Conservation (phyloP, 2,329 filamentous ascomycete genomes). For the Aspergillus texensis region DNA sequence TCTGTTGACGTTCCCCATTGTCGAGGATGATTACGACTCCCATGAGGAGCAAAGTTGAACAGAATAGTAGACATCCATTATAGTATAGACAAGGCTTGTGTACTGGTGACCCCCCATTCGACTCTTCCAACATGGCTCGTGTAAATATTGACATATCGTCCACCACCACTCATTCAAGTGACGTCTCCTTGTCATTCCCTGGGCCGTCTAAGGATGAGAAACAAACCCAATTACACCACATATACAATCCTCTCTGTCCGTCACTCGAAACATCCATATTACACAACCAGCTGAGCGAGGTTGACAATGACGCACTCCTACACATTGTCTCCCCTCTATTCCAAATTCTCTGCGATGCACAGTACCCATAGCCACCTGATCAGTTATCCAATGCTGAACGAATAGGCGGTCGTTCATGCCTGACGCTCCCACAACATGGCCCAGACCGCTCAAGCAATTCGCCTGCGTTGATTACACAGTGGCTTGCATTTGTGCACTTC, state of each 20-base stretch:
- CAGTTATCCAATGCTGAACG: background rate
- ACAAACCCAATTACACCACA: background rate
- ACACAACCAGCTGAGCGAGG: background rate
- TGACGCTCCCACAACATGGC: background rate
- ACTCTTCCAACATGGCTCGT: background rate
- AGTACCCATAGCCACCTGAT: background rate
- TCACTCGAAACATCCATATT: background rate
- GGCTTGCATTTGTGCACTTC: background rate
- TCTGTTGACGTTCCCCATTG: conserved; percentile 84
- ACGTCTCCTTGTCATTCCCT: background rate
- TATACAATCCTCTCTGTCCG: background rate
- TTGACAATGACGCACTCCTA: background rate
- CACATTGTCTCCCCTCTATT: background rate
- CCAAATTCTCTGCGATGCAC: background rate
- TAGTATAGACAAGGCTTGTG: background rate
- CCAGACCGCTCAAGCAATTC: background rate
- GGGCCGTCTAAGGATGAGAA: background rate
- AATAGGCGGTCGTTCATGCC: background rate
- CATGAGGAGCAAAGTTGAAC: background rate
- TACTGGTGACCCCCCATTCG: background rate
- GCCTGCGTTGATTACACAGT: background rate
- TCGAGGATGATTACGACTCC: conserved; percentile 73
- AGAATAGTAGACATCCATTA: background rate
- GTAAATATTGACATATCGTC: background rate
- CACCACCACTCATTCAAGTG: background rate